Conservation (phyloP, 768 basidiomycete genomes). For the Phlebiopsis flavidoalba region DNA sequence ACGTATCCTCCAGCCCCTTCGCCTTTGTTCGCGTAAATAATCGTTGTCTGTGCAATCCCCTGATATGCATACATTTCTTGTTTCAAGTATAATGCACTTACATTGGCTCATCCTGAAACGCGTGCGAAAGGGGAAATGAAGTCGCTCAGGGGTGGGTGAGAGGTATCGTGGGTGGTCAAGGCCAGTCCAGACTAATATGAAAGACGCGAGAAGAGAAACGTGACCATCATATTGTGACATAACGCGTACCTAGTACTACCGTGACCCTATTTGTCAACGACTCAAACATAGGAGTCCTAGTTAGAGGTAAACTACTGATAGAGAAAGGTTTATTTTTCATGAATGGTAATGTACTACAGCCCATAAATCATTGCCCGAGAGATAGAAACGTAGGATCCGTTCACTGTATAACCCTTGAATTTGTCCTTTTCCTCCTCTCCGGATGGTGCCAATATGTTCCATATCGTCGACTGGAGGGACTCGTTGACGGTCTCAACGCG, state of each 20-base stretch:
- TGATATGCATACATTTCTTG: background rate
- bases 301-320: no score
- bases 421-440: slow-evolving; percentile 45
- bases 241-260: background rate
- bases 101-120: slow-evolving; percentile 37
- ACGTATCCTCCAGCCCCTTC: slow-evolving; percentile 44
- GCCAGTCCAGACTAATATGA: no score
- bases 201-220: slow-evolving; percentile 3
- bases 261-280: no score
- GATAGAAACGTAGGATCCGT: background rate
- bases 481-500: slow-evolving; percentile 10
- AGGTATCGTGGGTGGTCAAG: background rate
- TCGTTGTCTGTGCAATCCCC: slow-evolving; percentile 14
- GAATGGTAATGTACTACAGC: background rate
- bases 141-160: background rate
- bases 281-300: no score
- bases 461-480: slow-evolving; percentile 44
- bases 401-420: background rate
- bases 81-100: slow-evolving; percentile 19
- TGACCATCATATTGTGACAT: background rate
- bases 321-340: background rate
- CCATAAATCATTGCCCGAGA: background rate
- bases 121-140: background rate
- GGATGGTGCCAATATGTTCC: slow-evolving; percentile 87
- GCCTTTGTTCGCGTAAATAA: slow-evolving; percentile 32